Evolutionary conservation across 2,329 filamentous ascomycete species (phyloP), one percentile per base, ranked within the genome.

Genomic region (Nemania bipapillata): DNA sequence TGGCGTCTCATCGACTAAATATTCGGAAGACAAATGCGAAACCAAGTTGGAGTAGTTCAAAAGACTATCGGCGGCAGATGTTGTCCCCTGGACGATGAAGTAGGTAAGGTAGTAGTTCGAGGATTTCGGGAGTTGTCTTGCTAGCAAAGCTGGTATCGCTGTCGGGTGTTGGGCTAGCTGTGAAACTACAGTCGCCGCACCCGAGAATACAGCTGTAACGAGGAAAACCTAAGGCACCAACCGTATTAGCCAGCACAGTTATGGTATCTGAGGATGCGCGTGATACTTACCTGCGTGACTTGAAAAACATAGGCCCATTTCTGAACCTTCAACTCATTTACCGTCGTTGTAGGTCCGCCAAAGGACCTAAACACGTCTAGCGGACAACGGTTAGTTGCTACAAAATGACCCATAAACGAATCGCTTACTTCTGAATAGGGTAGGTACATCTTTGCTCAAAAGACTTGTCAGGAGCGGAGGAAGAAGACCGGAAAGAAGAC

Each of bases 281-380:
- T 56, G 3, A 8, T 35, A 28, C 24, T 53, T 57, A 68, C 70
- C 70, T 72, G 70, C n/a, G 95, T 85, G 26, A 97, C 87, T 78
- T 93, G 91, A 79, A 93, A 93, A 53, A 87, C 86, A 75, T 94
- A 96, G 81, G 93, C 96, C 76, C 87, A 91, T 74, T 90, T 92
- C 78, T 96, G 92, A 0, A 91, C 90, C 52, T 88, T 90, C 22
- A 96, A 81, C 77, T 97, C 94, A 3, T 94, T 88, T 17, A 88
- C 84, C 0, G 91, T 89, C 2, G 86, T 82, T 0, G 91, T 94
- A 2, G 92, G 91, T 28, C 89, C 87, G 17, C 93, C 93, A 26
- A 89, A 87, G 45, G 89, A 79, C 74, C 89, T 91, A 56, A 92
- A 93, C 76, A 92, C 88, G 55, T 89, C 86, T 90, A 50, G 45